Evolutionary conservation across 2,329 filamentous ascomycete genomes (phyloP), one percentile per base, ranked within the genome.

Genomic region (Penicillium sp.): DNA sequence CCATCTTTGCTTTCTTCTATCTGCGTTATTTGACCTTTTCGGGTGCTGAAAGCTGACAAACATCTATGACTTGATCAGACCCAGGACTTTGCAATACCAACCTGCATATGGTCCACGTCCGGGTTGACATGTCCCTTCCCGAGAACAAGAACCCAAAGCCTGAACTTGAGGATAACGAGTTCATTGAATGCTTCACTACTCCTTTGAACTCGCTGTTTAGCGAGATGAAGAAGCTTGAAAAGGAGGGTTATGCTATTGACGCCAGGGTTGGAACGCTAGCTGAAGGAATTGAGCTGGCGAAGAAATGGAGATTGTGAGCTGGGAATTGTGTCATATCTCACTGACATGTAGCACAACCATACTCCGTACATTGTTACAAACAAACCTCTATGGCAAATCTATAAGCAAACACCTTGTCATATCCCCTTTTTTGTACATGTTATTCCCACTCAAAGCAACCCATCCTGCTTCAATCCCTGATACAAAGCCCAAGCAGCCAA

Each of bases 141-240:
- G 86, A 86, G 66, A 93, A 93, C 70, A 83, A 87, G 70, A 80
- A 89, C 53, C 85, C 85, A 1, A 81, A 86, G 71, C 86, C 89
- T 0, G 78, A 89, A 69, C 80, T 93, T 7, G 89, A 93, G 70
- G 89, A 92, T 27, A 88, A 86, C 62, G 90, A 93, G 75, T 93
- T 92, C 70, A 93, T 93, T 68, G 89, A 93, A 71, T 87, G 87
- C 35, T 93, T 93, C 67, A 84, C 83, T 9, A 81, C 91, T 8
- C 87, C 86, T 6, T 70, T 93, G 43, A 77, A 75, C 21, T 78
- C 82, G 15, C 73, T 93, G 40, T 91, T 88, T 78, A 81, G 81
- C 0, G 86, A 89, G 69, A 87, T 87, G 69, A 85, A 85, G 71
- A 82, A 73, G 62, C 78, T 92, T 1, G 89, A 92, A 69, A 77